Percentiles rank a stretch among this genome's conserved stretches.
These are phyloP conservation scores for Zygosaccharomyces sapae DNA, from an alignment of 1,139 yeast species.

Conservation along the genomic window DNA sequence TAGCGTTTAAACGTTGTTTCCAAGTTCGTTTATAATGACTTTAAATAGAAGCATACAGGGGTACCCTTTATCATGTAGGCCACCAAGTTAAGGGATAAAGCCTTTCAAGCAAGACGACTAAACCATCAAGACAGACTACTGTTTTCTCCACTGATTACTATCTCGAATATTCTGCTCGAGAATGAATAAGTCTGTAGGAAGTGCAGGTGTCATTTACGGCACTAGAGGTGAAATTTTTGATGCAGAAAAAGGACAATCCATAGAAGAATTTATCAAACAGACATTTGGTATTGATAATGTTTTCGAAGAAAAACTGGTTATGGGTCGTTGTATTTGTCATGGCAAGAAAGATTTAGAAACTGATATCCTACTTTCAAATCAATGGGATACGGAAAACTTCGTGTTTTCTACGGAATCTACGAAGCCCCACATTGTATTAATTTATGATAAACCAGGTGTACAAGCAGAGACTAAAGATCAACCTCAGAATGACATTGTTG, in stretches of 20 bases:
- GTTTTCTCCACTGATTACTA: background rate
- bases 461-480: background rate
- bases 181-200: constrained; percentile 3
- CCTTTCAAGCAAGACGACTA: background rate
- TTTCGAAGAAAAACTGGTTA: constrained; percentile 13
- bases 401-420: constrained; percentile 11
- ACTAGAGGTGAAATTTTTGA: constrained; percentile 14
- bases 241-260: constrained; percentile 4
- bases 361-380: constrained; percentile 10
- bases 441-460: constrained; percentile 11
- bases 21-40: constrained; percentile 3
- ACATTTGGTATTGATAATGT: constrained; percentile 12
- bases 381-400: constrained; percentile 10
- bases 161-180: background rate
- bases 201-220: constrained; percentile 15
- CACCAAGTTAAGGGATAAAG: background rate
- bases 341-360: constrained; percentile 16
- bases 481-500: constrained; percentile 7
- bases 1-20: background rate
- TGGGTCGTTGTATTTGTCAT: constrained; percentile 17
- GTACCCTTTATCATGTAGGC: background rate
- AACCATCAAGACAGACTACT: too few relatives aligned
- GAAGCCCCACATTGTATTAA: constrained; percentile 15
- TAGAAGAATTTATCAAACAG: constrained; percentile 10
- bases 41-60: too few relatives aligned